Conservation (phyloP, 768 basidiomycete species). For the Mycena filopes region DNA sequence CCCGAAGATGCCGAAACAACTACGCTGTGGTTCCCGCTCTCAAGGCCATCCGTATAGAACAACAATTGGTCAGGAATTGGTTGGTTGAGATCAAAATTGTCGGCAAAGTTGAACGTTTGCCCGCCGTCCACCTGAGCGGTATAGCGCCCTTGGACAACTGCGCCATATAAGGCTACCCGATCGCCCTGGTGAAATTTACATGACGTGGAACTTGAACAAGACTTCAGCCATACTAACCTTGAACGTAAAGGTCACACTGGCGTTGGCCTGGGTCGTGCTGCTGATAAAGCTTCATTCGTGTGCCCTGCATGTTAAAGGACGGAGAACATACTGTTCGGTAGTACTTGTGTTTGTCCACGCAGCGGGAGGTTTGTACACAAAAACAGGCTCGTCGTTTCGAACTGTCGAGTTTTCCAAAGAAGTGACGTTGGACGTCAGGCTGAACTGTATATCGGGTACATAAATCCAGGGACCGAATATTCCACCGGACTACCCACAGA, state of each 20-base stretch:
- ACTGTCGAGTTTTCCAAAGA: background rate
- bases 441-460: background rate
- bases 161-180: conserved; percentile 51
- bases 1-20: conserved; percentile 34
- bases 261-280: background rate
- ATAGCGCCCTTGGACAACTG: too few relatives aligned
- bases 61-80: conserved; percentile 41
- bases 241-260: conserved; percentile 3
- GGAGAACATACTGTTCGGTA: too few relatives aligned
- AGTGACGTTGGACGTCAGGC: background rate
- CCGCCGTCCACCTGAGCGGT: conserved; percentile 43
- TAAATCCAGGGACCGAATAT: background rate
- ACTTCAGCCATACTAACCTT: background rate
- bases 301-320: too few relatives aligned
- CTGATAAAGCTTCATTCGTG: background rate
- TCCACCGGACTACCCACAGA: background rate
- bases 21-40: conserved; percentile 45
- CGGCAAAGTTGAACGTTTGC: background rate
- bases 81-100: background rate
- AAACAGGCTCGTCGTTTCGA: background rate
- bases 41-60: conserved; percentile 42
- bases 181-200: conserved; percentile 33
- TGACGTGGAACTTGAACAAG: background rate
- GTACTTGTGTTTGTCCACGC: conserved; percentile 5
- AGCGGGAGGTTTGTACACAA: background rate